phyloP scores from a whole-genome alignment of 208 protist genomes.

The Acanthamoeba healyi region DNA sequence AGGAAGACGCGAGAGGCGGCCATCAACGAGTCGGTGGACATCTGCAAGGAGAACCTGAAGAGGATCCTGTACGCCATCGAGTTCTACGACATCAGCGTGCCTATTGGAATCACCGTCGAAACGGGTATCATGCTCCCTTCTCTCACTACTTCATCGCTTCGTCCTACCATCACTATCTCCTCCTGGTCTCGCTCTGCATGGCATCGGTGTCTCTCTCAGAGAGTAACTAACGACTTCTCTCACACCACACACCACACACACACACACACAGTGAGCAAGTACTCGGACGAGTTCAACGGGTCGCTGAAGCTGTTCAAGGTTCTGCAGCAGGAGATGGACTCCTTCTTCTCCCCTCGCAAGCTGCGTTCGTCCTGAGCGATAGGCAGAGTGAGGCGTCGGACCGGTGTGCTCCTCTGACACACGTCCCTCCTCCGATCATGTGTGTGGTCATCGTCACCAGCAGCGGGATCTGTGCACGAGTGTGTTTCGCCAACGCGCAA shows the following conservation, averaged over 20 bases:
- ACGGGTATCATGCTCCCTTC: not conserved
- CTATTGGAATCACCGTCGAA: slow-evolving; percentile 44
- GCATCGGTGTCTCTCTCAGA: too few species aligned
- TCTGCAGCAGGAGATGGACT: slow-evolving; percentile 15
- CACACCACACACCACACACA: not conserved
- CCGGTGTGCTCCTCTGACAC: too few species aligned
- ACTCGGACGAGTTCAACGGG: slow-evolving; percentile 46
- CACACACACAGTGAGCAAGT: slow-evolving; percentile 13
- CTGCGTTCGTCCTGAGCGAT: not conserved
- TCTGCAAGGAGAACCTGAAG: slow-evolving; percentile 52
- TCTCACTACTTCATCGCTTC: not conserved
- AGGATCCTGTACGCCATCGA: slow-evolving; percentile 53
- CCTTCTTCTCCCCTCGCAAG: not conserved
- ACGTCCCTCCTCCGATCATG: too few species aligned
- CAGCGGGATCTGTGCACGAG: too few species aligned
- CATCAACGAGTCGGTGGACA: slow-evolving; percentile 35
- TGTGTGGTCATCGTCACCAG: too few species aligned
- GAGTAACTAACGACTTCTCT: too few species aligned
- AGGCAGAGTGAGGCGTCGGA: too few species aligned
- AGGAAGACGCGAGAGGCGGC: slow-evolving; percentile 19
- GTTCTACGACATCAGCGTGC: slow-evolving; percentile 37
- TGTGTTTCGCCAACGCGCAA: not conserved
- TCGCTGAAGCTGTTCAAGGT: slow-evolving; percentile 42
- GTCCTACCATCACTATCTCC: too few species aligned
- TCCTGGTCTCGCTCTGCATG: too few species aligned